Percentiles rank a stretch among this genome's conserved stretches.
These are phyloP conservation scores for Schizochytrium sp. DNA, from an alignment of 108 stramenopile genomes.

Conservation along the genomic window DNA sequence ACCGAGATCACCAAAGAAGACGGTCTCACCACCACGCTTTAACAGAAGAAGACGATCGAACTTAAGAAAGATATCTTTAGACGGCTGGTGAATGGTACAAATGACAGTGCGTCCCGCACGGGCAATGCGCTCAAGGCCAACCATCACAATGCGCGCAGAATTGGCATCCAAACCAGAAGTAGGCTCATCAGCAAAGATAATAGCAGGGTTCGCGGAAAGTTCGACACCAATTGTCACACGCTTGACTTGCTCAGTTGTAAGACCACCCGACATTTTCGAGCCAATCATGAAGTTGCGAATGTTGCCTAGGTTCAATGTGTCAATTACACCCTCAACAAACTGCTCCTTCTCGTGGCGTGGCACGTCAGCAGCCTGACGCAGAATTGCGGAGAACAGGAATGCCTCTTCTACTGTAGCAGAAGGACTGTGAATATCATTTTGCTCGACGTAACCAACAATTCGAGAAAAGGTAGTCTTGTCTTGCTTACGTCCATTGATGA, in stretches of 20 bases:
- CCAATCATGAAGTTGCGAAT: constrained; percentile 72
- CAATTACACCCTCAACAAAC: constrained; percentile 72
- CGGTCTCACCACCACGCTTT: constrained; percentile 83
- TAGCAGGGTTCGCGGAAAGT: constrained; percentile 80
- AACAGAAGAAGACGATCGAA: constrained; percentile 82
- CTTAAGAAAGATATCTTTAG: constrained; percentile 81
- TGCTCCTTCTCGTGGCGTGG: constrained; percentile 47
- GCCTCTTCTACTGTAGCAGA: constrained; percentile 80
- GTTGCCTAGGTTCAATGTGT: constrained; percentile 77
- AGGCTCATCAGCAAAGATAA: constrained; percentile 80
- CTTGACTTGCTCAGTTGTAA: constrained; percentile 80
- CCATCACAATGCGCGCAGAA: constrained; percentile 80
- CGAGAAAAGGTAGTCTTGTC: constrained; percentile 62
- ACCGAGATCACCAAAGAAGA: constrained; percentile 86
- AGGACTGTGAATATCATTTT: constrained; percentile 78
- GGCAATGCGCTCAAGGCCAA: constrained; percentile 69
- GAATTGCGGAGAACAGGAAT: constrained; percentile 70
- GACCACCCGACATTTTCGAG: background rate
- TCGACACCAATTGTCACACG: constrained; percentile 83
- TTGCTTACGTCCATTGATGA: constrained; percentile 62
- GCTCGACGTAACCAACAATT: constrained; percentile 79
- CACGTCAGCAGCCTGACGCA: constrained; percentile 6
- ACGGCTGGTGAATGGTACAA: constrained; percentile 90
- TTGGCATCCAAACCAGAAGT: constrained; percentile 81
- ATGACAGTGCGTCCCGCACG: constrained; percentile 80